phyloP scores from a whole-genome alignment of 164 flowering plant genomes.

The Dillenia turbinata region DNA sequence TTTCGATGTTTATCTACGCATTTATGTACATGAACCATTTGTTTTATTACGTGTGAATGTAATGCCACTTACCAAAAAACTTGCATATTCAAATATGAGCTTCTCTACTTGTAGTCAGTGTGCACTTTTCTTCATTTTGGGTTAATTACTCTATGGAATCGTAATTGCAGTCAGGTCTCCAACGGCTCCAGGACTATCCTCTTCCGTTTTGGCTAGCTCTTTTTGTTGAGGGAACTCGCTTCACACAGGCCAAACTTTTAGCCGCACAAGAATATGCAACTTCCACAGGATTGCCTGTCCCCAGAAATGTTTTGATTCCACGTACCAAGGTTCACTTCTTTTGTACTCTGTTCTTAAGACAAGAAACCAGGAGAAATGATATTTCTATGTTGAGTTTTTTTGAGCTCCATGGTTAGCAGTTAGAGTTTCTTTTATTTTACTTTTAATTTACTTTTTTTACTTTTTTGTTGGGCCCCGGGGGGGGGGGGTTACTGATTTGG shows the following conservation, averaged over 20 bases:
- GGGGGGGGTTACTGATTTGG: too few species aligned
- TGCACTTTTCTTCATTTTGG: neutral
- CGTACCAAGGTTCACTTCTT: conserved; percentile 75
- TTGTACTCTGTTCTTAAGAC: neutral
- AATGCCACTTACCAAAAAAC: too few species aligned
- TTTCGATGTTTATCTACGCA: too few species aligned
- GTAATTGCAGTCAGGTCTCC: conserved; percentile 69
- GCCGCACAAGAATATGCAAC: conserved; percentile 97
- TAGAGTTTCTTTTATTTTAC: too few species aligned
- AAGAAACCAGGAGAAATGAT: too few species aligned
- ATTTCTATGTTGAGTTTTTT: too few species aligned
- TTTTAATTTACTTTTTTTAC: too few species aligned
- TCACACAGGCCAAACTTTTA: conserved; percentile 81
- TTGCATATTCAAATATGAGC: too few species aligned
- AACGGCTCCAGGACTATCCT: conserved; percentile 71
- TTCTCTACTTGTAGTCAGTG: too few species aligned
- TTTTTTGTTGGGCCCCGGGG: too few species aligned
- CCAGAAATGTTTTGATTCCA: conserved; percentile 93
- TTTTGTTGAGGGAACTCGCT: conserved; percentile 98
- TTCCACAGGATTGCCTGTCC: conserved; percentile 69
- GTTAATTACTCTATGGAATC: conserved; percentile 11
- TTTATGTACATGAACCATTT: too few species aligned
- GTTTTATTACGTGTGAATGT: neutral
- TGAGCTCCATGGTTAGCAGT: too few species aligned
- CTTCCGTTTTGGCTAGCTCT: conserved; percentile 95